Base-by-base conservation (phyloP, 2,329 filamentous ascomycete genomes). In the Triangularia setosa region DNA sequence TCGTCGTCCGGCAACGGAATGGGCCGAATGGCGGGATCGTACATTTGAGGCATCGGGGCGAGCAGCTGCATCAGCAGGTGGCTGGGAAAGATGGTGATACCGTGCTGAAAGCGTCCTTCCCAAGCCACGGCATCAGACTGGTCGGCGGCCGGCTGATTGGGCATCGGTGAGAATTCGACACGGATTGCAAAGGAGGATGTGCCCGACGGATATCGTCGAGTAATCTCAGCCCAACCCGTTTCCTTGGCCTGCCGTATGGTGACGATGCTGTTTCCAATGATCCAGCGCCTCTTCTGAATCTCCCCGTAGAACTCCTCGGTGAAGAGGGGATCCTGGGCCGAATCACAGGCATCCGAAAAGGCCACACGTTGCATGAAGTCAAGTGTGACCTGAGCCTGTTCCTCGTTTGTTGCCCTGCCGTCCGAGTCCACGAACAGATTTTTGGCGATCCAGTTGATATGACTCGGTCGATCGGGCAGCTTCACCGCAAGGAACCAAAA, bases 401-500 rank as follows among this genome's bases (percentile, higher is more conserved):
- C 94, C 74, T 98, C 94, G 33, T 93, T 85, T 57, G 84, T 86
- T 62, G 92, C 87, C 48, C 85, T 87, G 16, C 92, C 92, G 64
- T 89, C 85, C 24, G 85, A 84, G 72, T 97, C 92, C 8, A 85
- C 89, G 70, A 94, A 93, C 9, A 99, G 83, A 68, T 92, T 92
- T 72, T 90, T 92, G 11, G 91, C 90, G 68, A 99, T 97, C 91
- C 92, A 97, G 27, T 88, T 87, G 60, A 97, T 93, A 69, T 96
- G 89, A 66, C 87, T 91, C 33, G 89, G 86, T 59, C 95, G 88
- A 73, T 97, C 93, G 40, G 89, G 86, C 60, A 97, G 83, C 72
- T 92, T 94, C 70, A 99, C 76, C 0, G 93, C 91, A 70, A 99
- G 83, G 74, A 98, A 99, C 95, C 95, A 99, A 74, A 96, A 97